Base-by-base conservation (phyloP, 164 flowering plant genomes). In the Vitis rupestris region DNA sequence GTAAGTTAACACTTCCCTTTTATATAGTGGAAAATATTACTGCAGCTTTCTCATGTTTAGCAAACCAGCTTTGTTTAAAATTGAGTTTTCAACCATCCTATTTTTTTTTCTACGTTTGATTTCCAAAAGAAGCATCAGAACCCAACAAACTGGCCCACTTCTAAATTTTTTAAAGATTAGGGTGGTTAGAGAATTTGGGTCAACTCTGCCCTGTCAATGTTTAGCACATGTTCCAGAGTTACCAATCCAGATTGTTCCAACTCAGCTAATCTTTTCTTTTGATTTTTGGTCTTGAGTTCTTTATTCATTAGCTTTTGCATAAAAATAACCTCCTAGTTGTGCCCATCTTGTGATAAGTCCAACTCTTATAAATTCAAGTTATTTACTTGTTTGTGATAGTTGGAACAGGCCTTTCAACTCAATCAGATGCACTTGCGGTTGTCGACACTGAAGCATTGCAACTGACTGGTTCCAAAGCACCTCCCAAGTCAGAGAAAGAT, bases 351-450 rank as follows among this genome's bases (percentile, higher is more conserved):
- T 37, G 44, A 13, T 60, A 31, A 60, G 15, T 30, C 23, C 44
- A 15, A 12, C 44, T 37, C 44, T 55, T 13, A 8, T 58, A n/a
- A 63, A 53, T 47, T 56, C 5, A n/a, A 50, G 59, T 30, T 63
- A 11, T 48, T 75, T 58, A n/a, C 37, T 58, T 66, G 15, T 63
- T 68, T 61, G 55, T 72, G 47, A 55, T 70, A 50, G 67, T 66
- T 79, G 79, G 68, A 61, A 72, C 84, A 74, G 83, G 73, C 57
- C 79, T 78, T 65, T 87, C 88, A 13, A 68, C 72, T 10, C 81
- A 74, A 67, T 83, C 83, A 51, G 86, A 85, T 63, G 61, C 77
- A 50, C 69, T 67, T 23, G 71, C 76, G 14, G 61, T 50, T 9
- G 61, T 70, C 51, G 82, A 76, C 47, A 58, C 73, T 62, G 82